phyloP scores from a whole-genome alignment of 2,329 filamentous ascomycete species.

The Colletotrichum tabaci region DNA sequence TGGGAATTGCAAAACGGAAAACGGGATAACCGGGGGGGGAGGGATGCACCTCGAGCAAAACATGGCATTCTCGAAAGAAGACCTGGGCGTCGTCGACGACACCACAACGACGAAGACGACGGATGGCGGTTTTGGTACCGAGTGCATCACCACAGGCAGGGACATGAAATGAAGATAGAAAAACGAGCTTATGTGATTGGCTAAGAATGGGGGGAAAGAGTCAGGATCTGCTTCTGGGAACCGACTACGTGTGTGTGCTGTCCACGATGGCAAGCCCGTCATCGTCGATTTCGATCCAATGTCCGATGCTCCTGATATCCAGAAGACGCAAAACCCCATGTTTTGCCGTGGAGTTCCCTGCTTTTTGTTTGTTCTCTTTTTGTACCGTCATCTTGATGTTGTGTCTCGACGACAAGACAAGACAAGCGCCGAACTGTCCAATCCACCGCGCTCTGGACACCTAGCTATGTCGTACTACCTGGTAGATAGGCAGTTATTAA shows the following conservation, averaged over 20 bases:
- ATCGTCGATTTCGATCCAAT: constrained; percentile 37
- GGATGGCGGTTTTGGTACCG: background rate
- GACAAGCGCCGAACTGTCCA: too few relatives aligned
- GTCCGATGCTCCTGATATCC: constrained; percentile 27
- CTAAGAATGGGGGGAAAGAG: background rate
- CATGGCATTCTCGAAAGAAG: constrained; percentile 31
- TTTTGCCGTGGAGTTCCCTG: constrained; percentile 18
- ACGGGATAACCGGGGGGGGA: constrained; percentile 18
- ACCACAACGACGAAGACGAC: background rate
- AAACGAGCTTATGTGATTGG: background rate
- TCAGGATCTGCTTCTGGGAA: constrained; percentile 10
- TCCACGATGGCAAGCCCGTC: constrained; percentile 26
- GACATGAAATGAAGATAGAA: background rate
- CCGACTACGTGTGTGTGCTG: constrained; percentile 4
- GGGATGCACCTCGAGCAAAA: constrained; percentile 35
- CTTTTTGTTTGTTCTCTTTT: background rate
- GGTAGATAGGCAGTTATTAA: too few relatives aligned
- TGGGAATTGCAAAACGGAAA: background rate
- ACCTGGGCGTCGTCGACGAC: background rate
- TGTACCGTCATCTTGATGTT: background rate
- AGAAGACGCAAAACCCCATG: constrained; percentile 38
- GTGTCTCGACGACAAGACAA: background rate
- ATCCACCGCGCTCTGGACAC: too few relatives aligned
- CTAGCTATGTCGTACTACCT: too few relatives aligned
- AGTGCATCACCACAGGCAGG: too few relatives aligned